phyloP scores from a whole-genome alignment of 495 filamentous ascomycete genomes.

The Aspergillus hancockii region DNA sequence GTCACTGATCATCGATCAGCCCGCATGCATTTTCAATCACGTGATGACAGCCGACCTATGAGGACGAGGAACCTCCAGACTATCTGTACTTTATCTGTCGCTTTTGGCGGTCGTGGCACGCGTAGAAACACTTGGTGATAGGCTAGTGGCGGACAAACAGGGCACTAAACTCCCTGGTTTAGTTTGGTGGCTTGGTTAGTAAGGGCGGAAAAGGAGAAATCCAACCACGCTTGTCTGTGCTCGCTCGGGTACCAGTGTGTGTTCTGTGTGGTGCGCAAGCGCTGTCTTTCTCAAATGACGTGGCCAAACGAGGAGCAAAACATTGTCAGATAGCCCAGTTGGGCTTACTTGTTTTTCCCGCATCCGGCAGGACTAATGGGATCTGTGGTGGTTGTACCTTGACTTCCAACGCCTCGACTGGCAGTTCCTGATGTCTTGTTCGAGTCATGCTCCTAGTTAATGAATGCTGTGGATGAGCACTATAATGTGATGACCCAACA shows the following conservation, averaged over 20 bases:
- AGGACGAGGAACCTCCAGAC: conserved; percentile 5
- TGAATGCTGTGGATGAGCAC: conserved; percentile 5
- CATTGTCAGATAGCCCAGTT: conserved; percentile 8
- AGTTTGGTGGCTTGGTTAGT: conserved; percentile 19
- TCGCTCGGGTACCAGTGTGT: conserved; percentile 13
- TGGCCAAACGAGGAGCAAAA: conserved; percentile 20
- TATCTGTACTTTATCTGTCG: conserved; percentile 22
- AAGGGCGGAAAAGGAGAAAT: conserved; percentile 4
- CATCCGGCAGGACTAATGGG: neutral
- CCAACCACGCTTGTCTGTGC: conserved; percentile 21
- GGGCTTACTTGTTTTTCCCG: conserved; percentile 5
- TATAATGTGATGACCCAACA: conserved; percentile 15
- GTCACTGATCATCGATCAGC: conserved; percentile 34
- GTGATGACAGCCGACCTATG: conserved; percentile 34
- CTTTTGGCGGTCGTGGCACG: conserved; percentile 16
- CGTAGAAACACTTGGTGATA: conserved; percentile 17
- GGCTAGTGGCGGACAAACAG: conserved; percentile 15
- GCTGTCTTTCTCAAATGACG: conserved; percentile 21
- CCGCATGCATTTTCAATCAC: conserved; percentile 45
- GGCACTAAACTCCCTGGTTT: conserved; percentile 8
- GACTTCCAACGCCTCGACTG: neutral
- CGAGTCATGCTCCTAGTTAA: conserved; percentile 9
- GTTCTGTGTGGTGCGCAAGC: conserved; percentile 11
- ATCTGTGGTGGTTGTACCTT: neutral
- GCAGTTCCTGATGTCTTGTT: neutral